phyloP scores from a whole-genome alignment of 2,329 filamentous ascomycete genomes.

The Verticillium nubilum region DNA sequence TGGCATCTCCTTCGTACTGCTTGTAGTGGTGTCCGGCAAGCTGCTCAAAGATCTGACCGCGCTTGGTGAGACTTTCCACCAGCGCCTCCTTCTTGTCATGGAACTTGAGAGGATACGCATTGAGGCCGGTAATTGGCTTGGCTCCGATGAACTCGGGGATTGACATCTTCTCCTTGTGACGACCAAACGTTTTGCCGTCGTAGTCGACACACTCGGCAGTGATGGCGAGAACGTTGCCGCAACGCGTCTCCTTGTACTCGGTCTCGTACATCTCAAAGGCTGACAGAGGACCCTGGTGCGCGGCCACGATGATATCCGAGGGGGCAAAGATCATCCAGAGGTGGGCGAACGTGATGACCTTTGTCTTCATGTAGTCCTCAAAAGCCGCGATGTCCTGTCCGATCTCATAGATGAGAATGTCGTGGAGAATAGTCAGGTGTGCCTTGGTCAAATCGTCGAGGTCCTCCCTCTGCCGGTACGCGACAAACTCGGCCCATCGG shows the following conservation, averaged over 20 bases:
- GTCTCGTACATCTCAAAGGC: slow-evolving; percentile 32
- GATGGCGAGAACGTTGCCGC: slow-evolving; percentile 32
- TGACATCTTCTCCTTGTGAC: slow-evolving; percentile 23
- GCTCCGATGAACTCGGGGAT: slow-evolving; percentile 38
- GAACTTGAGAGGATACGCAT: slow-evolving; percentile 37
- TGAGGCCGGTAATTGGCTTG: slow-evolving; percentile 34
- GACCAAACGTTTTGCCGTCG: slow-evolving; percentile 41
- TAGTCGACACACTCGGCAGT: slow-evolving; percentile 39
- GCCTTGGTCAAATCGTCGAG: slow-evolving; percentile 37
- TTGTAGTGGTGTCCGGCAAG: slow-evolving; percentile 43
- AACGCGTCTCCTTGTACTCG: slow-evolving; percentile 28
- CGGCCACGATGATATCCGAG: slow-evolving; percentile 32
- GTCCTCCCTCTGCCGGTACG: slow-evolving; percentile 31
- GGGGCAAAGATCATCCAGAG: slow-evolving; percentile 50
- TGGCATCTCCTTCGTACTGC: slow-evolving; percentile 33
- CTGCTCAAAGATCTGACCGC: slow-evolving; percentile 38
- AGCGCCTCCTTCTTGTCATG: slow-evolving; percentile 33
- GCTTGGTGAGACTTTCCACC: slow-evolving; percentile 24
- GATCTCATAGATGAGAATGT: slow-evolving; percentile 44
- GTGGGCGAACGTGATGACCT: slow-evolving; percentile 47
- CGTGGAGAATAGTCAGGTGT: slow-evolving; percentile 41
- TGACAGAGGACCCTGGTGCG: slow-evolving; percentile 30
- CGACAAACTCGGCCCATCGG: slow-evolving; percentile 48
- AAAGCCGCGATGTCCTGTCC: slow-evolving; percentile 41
- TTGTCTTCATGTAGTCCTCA: slow-evolving; percentile 46